A percentile compares a stretch with the other conserved stretches of the same genome.
phyloP scores from a whole-genome alignment of 2,329 filamentous ascomycete species.

The Aspergillus terreus region DNA sequence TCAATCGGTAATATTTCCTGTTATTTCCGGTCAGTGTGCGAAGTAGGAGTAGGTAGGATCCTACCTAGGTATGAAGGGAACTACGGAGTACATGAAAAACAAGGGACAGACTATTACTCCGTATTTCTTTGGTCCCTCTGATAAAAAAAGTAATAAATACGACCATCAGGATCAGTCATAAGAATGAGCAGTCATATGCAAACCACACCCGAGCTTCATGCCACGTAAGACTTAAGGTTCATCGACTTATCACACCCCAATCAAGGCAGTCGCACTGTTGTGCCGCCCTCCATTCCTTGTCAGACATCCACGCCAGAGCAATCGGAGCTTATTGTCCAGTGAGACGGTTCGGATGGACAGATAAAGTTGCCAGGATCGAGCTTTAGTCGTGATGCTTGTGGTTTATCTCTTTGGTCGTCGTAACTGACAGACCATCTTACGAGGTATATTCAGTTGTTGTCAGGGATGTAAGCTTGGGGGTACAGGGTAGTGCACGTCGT shows the following conservation, averaged over 20 bases:
- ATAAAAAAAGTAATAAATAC: not conserved
- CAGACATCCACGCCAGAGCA: not conserved
- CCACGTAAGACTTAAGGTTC: conserved; percentile 3
- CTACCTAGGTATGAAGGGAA: no score
- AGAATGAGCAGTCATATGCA: conserved; percentile 1
- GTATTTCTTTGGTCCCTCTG: no score
- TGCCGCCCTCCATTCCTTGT: not conserved
- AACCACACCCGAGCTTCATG: conserved; percentile 1
- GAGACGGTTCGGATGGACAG: conserved; percentile 6
- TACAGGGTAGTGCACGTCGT: no score
- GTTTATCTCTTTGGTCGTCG: no score
- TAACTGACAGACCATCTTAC: no score
- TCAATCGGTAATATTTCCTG: no score
- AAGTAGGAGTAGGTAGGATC: no score
- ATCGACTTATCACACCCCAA: not conserved
- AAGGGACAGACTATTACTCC: no score
- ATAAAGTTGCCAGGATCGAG: conserved; percentile 18
- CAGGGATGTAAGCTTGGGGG: no score
- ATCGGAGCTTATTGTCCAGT: conserved; percentile 16
- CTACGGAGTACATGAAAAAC: no score
- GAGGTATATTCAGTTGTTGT: not conserved
- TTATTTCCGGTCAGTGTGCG: no score
- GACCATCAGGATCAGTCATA: not conserved
- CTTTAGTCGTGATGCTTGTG: not conserved
- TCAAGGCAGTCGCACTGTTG: not conserved